Evolutionary conservation across 2,329 filamentous ascomycete genomes (phyloP).

Genomic region (Akanthomyces muscarius): DNA sequence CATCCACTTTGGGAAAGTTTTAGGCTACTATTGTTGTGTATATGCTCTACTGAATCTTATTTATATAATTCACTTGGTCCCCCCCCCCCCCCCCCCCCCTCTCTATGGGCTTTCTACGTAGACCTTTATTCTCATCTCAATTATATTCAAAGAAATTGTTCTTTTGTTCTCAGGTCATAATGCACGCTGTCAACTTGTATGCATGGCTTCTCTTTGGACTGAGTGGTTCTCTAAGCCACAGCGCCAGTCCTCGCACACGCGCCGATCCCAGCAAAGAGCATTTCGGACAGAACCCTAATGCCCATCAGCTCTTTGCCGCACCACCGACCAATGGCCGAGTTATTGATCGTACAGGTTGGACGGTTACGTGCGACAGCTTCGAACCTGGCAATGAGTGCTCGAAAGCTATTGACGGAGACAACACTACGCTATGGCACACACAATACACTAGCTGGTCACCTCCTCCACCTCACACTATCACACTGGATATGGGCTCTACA

Average conservation of each 20-base stretch:
- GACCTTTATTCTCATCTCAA: not conserved
- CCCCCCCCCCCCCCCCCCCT: too few species aligned
- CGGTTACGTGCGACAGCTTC: conserved; percentile 27
- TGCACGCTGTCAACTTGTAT: not conserved
- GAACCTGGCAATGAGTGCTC: conserved; percentile 27
- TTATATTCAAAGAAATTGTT: too few species aligned
- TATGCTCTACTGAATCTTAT: not conserved
- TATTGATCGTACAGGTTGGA: conserved; percentile 23
- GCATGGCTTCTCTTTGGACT: conserved; percentile 8
- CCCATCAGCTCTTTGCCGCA: conserved; percentile 11
- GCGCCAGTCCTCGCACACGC: not conserved
- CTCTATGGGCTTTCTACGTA: too few species aligned
- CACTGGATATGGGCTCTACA: conserved; percentile 28
- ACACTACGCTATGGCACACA: conserved; percentile 30
- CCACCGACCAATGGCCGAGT: not conserved
- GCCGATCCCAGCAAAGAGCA: not conserved
- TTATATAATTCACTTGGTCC: not conserved
- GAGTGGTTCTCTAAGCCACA: not conserved
- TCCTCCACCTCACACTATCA: conserved; percentile 28
- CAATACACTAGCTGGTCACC: not conserved
- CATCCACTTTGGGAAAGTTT: too few species aligned
- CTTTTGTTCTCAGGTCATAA: not conserved
- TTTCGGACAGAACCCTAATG: conserved; percentile 13
- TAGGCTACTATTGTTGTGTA: not conserved
- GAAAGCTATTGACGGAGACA: conserved; percentile 29